Evolutionary conservation across 2,329 filamentous ascomycete genomes (phyloP).

Genomic region (Nemania sp.): DNA sequence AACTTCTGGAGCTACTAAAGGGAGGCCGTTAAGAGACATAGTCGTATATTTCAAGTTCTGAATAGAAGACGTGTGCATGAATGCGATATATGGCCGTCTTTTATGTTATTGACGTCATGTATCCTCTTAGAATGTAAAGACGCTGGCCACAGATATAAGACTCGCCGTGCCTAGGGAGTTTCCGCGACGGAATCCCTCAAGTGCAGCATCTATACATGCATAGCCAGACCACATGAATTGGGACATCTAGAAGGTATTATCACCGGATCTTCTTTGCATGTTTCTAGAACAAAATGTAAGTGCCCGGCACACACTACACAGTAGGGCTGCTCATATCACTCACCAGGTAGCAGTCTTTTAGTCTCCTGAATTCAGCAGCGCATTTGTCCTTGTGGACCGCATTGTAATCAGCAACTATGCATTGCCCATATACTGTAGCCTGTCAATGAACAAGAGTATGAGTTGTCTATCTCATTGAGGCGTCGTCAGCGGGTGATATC

Average conservation of each 20-base stretch:
- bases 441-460: conserved; percentile 43
- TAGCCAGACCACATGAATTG: background rate
- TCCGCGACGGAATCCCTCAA: too few relatives aligned
- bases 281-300: conserved; percentile 43
- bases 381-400: conserved; percentile 91
- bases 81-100: background rate
- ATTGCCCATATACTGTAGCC: conserved; percentile 88
- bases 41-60: background rate
- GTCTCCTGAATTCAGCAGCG: conserved; percentile 75
- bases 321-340: conserved; percentile 37
- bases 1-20: conserved; percentile 76
- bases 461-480: background rate
- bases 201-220: too few relatives aligned
- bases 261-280: conserved; percentile 53
- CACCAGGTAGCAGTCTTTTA: conserved; percentile 89
- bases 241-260: conserved; percentile 3
- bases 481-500: background rate
- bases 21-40: conserved; percentile 24
- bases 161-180: too few relatives aligned
- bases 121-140: background rate
- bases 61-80: background rate
- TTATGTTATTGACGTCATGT: conserved; percentile 9
- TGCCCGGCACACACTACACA: background rate
- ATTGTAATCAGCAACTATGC: conserved; percentile 87
- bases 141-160: background rate